A percentile compares a stretch with the other conserved stretches of the same genome.
These are phyloP conservation scores for Zhuliangozyma parablackwelliae DNA, from an alignment of 1,139 yeast genomes.

Conservation along the genomic window DNA sequence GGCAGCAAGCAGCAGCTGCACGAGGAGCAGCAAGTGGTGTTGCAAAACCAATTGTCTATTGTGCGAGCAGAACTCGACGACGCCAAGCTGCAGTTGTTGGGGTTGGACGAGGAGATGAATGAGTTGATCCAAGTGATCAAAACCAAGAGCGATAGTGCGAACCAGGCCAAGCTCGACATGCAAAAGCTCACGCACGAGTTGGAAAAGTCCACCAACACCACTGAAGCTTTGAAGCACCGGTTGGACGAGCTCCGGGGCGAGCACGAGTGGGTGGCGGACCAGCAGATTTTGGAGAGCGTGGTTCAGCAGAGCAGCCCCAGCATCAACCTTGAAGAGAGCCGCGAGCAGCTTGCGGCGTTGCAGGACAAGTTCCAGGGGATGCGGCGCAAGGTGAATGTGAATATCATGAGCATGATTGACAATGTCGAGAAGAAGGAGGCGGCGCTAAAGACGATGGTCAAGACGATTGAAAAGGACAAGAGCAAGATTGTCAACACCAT, in stretches of 20 bases:
- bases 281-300: slow-evolving; percentile 49
- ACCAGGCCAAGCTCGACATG: slow-evolving; percentile 48
- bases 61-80: slow-evolving; percentile 47
- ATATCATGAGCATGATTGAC: slow-evolving; percentile 92
- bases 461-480: slow-evolving; percentile 87
- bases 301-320: slow-evolving; percentile 46
- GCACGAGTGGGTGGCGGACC: slow-evolving; percentile 72
- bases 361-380: slow-evolving; percentile 65
- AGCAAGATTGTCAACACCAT: slow-evolving; percentile 86
- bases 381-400: slow-evolving; percentile 80
- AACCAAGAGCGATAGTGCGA: slow-evolving; percentile 47
- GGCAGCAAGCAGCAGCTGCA: slow-evolving; percentile 25
- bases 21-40: slow-evolving; percentile 23
- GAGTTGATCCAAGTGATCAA: slow-evolving; percentile 55
- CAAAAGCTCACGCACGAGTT: slow-evolving; percentile 64
- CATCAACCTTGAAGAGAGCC: slow-evolving; percentile 59
- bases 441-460: slow-evolving; percentile 73
- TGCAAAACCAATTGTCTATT: slow-evolving; percentile 26
- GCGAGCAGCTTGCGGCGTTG: slow-evolving; percentile 53
- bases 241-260: slow-evolving; percentile 50
- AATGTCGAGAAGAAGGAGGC: slow-evolving; percentile 86
- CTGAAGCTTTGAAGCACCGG: slow-evolving; percentile 35
- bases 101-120: slow-evolving; percentile 73
- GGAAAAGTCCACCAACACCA: slow-evolving; percentile 49
- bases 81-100: slow-evolving; percentile 61